Evolutionary conservation across 1,284 basidiomycete species (phyloP), one percentile per base, ranked within the genome.

Genomic region (Papiliotrema flavescens): DNA sequence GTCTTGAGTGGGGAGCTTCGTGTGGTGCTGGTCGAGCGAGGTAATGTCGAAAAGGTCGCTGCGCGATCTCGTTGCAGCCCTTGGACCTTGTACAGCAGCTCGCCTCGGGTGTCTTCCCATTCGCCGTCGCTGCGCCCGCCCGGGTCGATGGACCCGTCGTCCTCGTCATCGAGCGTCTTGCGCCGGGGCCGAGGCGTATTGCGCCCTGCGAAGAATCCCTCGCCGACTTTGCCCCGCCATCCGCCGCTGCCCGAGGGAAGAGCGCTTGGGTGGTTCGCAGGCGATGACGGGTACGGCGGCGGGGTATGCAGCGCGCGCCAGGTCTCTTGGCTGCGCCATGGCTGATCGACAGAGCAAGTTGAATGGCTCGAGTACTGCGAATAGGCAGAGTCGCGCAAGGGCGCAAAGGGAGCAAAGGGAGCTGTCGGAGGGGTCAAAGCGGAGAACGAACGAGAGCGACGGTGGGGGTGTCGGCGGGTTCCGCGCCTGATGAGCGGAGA

Each of bases 311-410:
- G 57, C 0, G 67, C 68, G 5, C 54, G 46, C 70, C 70, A 72
- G 1, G 63, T 62, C 22, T 69, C 68, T 15, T 62, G 57, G 13
- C 59, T 63, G 35, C 70, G 51, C 70, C 68, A 72, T 17, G 70
- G 70, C 56, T 72, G 68, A n/a, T 62, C 48, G 6, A 48, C 39
- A n/a, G 35, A 40, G 26, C 36, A 24, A 39, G n/a, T 36, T 6
- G 28, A 28, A 11, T 22, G 17, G 8, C 26, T 23, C 9, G 23
- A 32, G 26, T 22, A 17, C 24, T 22, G 39, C 13, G 48, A 49
- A 19, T 14, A 26, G 13, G 24, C 19, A 2, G 48, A 40, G 5
- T 48, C 46, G 19, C 46, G 32, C 7, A 44, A 20, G 9, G 23
- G 42, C 46, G 47, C 46, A 42, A 26, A 34, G 45, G 52, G 47